A percentile compares a stretch with the other conserved stretches of the same genome.
Evolutionary conservation across 2,329 filamentous ascomycete genomes (phyloP).

Genomic region (Pseudocercospora fijiensis): DNA sequence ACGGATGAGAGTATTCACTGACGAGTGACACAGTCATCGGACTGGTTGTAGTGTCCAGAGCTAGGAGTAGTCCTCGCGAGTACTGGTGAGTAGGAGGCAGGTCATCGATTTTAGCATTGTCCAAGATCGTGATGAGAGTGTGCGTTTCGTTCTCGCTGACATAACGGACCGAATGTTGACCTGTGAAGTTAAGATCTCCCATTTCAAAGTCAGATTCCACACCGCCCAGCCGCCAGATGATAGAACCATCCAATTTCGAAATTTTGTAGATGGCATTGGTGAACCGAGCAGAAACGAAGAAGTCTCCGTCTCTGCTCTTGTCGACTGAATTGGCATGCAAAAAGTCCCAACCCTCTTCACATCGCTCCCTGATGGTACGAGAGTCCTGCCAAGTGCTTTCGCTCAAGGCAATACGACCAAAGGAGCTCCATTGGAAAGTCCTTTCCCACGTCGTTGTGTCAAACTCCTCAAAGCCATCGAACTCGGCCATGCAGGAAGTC

Average conservation of each 20-base stretch:
- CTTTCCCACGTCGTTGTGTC: constrained; percentile 15
- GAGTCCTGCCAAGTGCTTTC: constrained; percentile 15
- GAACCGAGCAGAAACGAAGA: constrained; percentile 53
- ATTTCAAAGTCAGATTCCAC: constrained; percentile 18
- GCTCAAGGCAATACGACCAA: constrained; percentile 15
- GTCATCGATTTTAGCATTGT: constrained; percentile 45
- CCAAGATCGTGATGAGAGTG: constrained; percentile 51
- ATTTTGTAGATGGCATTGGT: constrained; percentile 50
- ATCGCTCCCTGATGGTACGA: background rate
- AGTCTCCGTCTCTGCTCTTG: constrained; percentile 49
- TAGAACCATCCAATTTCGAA: constrained; percentile 45
- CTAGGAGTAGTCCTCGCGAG: constrained; percentile 22
- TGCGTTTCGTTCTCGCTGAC: constrained; percentile 42
- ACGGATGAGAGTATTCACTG: constrained; percentile 16
- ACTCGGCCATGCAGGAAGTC: constrained; percentile 12
- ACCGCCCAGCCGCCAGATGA: constrained; percentile 52
- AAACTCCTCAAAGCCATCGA: constrained; percentile 21
- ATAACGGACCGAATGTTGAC: constrained; percentile 51
- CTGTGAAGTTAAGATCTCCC: constrained; percentile 38
- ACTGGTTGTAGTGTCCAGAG: constrained; percentile 15
- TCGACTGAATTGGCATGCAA: constrained; percentile 35
- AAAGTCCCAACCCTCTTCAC: constrained; percentile 13
- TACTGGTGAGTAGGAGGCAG: constrained; percentile 14
- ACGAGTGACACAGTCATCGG: constrained; percentile 16
- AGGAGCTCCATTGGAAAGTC: constrained; percentile 18